Percentiles rank a stretch among this genome's conserved stretches.
phyloP scores from a whole-genome alignment of 2,329 filamentous ascomycete genomes.

The Moelleriella libera region DNA sequence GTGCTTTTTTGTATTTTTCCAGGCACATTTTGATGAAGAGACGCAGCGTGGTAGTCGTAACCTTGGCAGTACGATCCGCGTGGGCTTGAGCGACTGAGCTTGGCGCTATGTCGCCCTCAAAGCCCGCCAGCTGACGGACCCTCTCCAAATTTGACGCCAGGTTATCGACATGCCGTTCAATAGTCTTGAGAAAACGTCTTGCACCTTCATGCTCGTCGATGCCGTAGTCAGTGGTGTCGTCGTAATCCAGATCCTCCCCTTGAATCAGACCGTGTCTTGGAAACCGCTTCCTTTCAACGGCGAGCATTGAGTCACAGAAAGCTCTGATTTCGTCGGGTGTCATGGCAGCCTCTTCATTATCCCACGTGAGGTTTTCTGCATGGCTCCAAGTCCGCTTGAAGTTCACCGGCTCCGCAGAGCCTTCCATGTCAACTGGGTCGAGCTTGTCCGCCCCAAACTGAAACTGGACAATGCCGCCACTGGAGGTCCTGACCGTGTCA shows the following conservation, averaged over 20 bases:
- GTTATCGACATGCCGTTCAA: conserved; percentile 56
- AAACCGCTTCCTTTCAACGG: conserved; percentile 52
- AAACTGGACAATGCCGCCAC: conserved; percentile 83
- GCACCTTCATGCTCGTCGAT: conserved; percentile 73
- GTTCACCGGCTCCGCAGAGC: conserved; percentile 78
- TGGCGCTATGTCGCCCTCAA: conserved; percentile 20
- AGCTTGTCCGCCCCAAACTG: conserved; percentile 93
- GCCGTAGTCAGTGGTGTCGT: conserved; percentile 52
- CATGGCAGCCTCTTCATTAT: conserved; percentile 61
- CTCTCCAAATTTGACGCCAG: conserved; percentile 46
- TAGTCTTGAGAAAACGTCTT: conserved; percentile 66
- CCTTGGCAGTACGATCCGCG: conserved; percentile 65
- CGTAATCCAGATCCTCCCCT: conserved; percentile 49
- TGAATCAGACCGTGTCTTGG: conserved; percentile 41
- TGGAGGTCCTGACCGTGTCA: conserved; percentile 84
- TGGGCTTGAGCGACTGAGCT: conserved; percentile 19
- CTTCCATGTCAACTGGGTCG: conserved; percentile 97
- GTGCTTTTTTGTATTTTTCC: conserved; percentile 79
- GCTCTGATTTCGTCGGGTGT: conserved; percentile 58
- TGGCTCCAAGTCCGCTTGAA: conserved; percentile 88
- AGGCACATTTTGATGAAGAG: conserved; percentile 73
- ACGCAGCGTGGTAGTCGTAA: conserved; percentile 59
- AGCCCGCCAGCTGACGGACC: conserved; percentile 34
- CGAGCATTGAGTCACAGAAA: conserved; percentile 54
- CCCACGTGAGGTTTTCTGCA: conserved; percentile 59